Conservation (phyloP, 2,329 filamentous ascomycete genomes). For the Arthroderma uncinatum region DNA sequence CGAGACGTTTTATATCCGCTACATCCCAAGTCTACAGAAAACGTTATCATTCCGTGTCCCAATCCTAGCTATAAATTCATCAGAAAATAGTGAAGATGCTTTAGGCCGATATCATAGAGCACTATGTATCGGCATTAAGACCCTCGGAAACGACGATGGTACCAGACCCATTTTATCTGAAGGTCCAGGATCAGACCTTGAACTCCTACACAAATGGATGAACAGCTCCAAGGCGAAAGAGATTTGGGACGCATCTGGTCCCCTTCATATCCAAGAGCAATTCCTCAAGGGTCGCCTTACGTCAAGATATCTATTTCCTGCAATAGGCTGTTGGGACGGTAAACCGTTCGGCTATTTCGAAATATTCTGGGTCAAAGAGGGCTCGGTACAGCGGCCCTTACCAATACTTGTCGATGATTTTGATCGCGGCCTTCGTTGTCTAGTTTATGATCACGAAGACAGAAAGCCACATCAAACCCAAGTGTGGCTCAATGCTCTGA, state of each 20-base stretch:
- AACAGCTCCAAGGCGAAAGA: slow-evolving; percentile 67
- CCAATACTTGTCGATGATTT: slow-evolving; percentile 59
- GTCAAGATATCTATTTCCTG: slow-evolving; percentile 70
- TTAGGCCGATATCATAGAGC: slow-evolving; percentile 19
- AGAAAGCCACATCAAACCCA: slow-evolving; percentile 64
- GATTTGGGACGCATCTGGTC: slow-evolving; percentile 68
- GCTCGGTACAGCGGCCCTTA: slow-evolving; percentile 60
- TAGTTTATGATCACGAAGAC: slow-evolving; percentile 88
- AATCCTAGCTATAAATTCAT: slow-evolving; percentile 51
- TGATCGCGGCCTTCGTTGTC: slow-evolving; percentile 76
- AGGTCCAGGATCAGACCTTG: slow-evolving; percentile 42
- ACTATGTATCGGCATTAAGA: slow-evolving; percentile 14
- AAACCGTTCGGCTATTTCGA: slow-evolving; percentile 96
- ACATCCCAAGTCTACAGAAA: slow-evolving; percentile 66
- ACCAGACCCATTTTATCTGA: slow-evolving; percentile 13
- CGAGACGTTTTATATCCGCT: slow-evolving; percentile 82
- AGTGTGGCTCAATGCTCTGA: slow-evolving; percentile 70
- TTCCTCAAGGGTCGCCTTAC: slow-evolving; percentile 59
- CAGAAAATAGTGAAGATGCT: slow-evolving; percentile 27
- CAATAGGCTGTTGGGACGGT: slow-evolving; percentile 86
- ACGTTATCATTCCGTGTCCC: slow-evolving; percentile 85
- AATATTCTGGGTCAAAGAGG: slow-evolving; percentile 96
- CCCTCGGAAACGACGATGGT: slow-evolving; percentile 24
- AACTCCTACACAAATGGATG: slow-evolving; percentile 79
- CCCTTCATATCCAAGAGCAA: slow-evolving; percentile 45